Evolutionary conservation across 495 filamentous ascomycete species (phyloP).

Genomic region (Melanomma pulvis-pyrius): DNA sequence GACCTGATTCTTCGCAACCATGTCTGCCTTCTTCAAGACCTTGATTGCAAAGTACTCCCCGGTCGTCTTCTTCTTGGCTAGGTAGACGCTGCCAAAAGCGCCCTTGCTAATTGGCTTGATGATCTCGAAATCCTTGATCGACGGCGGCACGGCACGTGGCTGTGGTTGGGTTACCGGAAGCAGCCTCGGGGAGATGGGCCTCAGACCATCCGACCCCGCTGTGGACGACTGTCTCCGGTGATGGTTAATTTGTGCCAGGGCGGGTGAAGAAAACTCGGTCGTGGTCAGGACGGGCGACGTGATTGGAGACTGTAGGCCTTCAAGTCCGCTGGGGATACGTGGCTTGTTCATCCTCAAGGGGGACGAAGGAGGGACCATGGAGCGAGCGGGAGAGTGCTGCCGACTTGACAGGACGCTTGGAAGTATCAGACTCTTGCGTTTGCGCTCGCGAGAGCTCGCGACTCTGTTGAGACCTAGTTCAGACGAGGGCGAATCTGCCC

Average conservation of each 20-base stretch:
- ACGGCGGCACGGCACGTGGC: slow-evolving; percentile 82
- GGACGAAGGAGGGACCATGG: slow-evolving; percentile 71
- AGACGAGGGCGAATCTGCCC: slow-evolving; percentile 88
- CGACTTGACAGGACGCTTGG: slow-evolving; percentile 73
- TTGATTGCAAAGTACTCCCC: slow-evolving; percentile 99
- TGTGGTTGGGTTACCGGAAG: slow-evolving; percentile 69
- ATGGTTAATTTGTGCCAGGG: slow-evolving; percentile 62
- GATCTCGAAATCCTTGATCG: slow-evolving; percentile 99
- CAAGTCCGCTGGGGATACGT: slow-evolving; percentile 71
- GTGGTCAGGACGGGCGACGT: slow-evolving; percentile 82
- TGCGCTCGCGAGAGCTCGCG: slow-evolving; percentile 72
- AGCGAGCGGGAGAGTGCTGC: slow-evolving; percentile 80
- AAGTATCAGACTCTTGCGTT: slow-evolving; percentile 80
- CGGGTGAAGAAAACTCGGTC: slow-evolving; percentile 78
- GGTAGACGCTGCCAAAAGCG: slow-evolving; percentile 95
- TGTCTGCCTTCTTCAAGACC: slow-evolving; percentile 96
- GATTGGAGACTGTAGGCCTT: slow-evolving; percentile 80
- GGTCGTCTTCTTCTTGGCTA: slow-evolving; percentile 97
- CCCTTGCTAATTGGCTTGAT: slow-evolving; percentile 99
- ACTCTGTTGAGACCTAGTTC: slow-evolving; percentile 74
- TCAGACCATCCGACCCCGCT: slow-evolving; percentile 67
- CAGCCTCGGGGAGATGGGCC: slow-evolving; percentile 80
- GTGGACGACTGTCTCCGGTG: slow-evolving; percentile 93
- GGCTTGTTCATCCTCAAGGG: slow-evolving; percentile 86
- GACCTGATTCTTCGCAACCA: slow-evolving; percentile 99